phyloP scores from a whole-genome alignment of 495 filamentous ascomycete genomes.

The Trichocladium antarcticum region DNA sequence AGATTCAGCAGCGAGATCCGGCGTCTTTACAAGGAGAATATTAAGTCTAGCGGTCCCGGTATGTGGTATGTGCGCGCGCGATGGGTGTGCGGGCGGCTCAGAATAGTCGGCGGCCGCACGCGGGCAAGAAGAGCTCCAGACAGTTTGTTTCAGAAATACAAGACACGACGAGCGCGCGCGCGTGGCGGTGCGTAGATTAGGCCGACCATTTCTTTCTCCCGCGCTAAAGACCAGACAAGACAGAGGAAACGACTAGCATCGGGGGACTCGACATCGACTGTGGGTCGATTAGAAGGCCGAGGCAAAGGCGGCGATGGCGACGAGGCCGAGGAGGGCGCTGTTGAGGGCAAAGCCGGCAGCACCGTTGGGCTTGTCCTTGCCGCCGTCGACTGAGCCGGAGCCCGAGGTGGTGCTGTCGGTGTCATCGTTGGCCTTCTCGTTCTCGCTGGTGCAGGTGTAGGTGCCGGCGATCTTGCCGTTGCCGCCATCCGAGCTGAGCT shows the following conservation, averaged over 20 bases:
- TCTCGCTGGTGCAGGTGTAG: constrained; percentile 45
- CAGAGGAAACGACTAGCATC: background rate
- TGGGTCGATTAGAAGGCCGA: constrained; percentile 19
- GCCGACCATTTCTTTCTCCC: too few relatives aligned
- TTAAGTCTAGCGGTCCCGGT: constrained; percentile 29
- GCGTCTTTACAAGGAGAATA: constrained; percentile 21
- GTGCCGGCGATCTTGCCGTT: constrained; percentile 47
- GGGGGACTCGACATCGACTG: too few relatives aligned
- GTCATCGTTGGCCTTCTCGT: constrained; percentile 33
- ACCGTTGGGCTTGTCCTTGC: constrained; percentile 19
- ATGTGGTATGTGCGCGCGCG: constrained; percentile 12
- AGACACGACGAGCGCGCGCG: too few relatives aligned
- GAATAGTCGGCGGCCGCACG: constrained; percentile 10
- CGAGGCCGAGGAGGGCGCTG: constrained; percentile 31
- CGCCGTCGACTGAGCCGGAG: constrained; percentile 10
- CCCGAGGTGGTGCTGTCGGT: constrained; percentile 23
- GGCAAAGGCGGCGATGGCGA: constrained; percentile 30
- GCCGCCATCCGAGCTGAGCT: constrained; percentile 31
- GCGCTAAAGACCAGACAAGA: too few relatives aligned
- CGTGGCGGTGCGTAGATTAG: too few relatives aligned
- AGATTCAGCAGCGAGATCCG: constrained; percentile 4
- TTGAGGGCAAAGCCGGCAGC: constrained; percentile 27
- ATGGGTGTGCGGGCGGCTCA: constrained; percentile 6
- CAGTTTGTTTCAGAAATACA: constrained; percentile 7
- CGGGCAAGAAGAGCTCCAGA: constrained; percentile 15